Evolutionary conservation across 129 eudicot species (phyloP), one percentile per base, ranked within the genome.

Genomic region (Flaveria linearis): DNA sequence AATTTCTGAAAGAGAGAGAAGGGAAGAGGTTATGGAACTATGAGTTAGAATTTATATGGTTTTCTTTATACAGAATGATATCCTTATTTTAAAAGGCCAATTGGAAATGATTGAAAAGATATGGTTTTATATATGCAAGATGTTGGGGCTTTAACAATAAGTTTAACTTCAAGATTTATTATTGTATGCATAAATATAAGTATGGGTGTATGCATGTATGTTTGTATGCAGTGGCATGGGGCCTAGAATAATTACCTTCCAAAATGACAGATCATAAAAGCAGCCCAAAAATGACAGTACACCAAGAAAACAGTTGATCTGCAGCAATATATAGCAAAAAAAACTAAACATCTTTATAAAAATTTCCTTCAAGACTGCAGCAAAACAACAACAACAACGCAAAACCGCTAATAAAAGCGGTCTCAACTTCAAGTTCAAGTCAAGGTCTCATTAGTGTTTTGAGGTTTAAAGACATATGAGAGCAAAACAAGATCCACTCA

Each of bases 171-270:
- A 17, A 20, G 14, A 22, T 22, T 57, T 18, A 57, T 57, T 18
- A 57, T 51, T 51, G 57, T 16, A 3, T 51, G 57, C 16, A 51
- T 51, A 45, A 14, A 52, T 52, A 15, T n/a, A 52, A 15, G 58
- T 52, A n/a, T 52, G 58, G 58, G 23, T n/a, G 58, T 45, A 45
- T 45, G 11, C 50, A n/a, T 52, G 53, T 49, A 49, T 49, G n/a
- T 14, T 9, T 57, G 64, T 57, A 57, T 57, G 64, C 13, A 57
- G 39, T 60, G 39, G 66, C n/a, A 11, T 13, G 66, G 66, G 66
- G n/a, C 36, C 66, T 60, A 60, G 66, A 60, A 60, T 58, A 58
- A 9, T 23, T 58, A 58, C 64, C n/a, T n/a, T n/a, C n/a, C n/a
- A 58, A 58, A 58, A 58, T 22, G 64, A 58, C 64, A 22, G 16